Base-by-base conservation (phyloP, 352 stramenopile genomes). In the Pythium biforme region DNA sequence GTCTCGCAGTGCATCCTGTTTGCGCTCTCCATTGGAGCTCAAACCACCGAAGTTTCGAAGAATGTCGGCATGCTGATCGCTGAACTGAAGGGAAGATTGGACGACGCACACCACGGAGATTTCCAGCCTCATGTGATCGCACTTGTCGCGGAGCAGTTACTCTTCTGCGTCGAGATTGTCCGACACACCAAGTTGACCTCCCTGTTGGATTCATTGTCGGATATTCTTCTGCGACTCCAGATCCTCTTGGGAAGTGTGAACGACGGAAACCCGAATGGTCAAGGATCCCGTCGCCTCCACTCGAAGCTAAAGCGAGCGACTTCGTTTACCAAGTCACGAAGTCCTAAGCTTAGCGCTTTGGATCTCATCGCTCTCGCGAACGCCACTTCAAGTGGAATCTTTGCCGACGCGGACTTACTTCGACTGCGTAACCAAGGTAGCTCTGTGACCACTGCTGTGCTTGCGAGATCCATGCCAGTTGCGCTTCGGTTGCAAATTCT, bases 1-100 rank as follows among this genome's bases (percentile, higher is more conserved):
- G 45, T 59, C 14, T 65, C 64, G 1, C 64, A 66, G 49, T 26
- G 43, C 15, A 52, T 63, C 19, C 22, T 70, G 3, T 70, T 70
- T 29, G 8, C 33, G 25, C 27, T 66, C 5, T 61, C 39, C n/a
- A 11, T 58, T 20, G 27, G 50, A 20, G 7, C 20, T 9, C 55
- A 4, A 31, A 22, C 10, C 9, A 10, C 20, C 0, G 6, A 63
- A 46, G 10, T 29, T 12, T 10, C 1, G 10, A 37, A 49, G 12
- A 25, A 33, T 39, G 12, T 69, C 12, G 29, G 19, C n/a, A 33
- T 43, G 22, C 20, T 68, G 12, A 15, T 55, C 3, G 34, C 45
- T 19, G 19, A 62, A 15, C 61, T 68, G 12, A 50, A 25, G 10
- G 22, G 6, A 15, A 48, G 37, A 27, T 15, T 68, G 23, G 47